Conservation (phyloP, 2,329 filamentous ascomycete genomes). For the Aspergillus glaucus region DNA sequence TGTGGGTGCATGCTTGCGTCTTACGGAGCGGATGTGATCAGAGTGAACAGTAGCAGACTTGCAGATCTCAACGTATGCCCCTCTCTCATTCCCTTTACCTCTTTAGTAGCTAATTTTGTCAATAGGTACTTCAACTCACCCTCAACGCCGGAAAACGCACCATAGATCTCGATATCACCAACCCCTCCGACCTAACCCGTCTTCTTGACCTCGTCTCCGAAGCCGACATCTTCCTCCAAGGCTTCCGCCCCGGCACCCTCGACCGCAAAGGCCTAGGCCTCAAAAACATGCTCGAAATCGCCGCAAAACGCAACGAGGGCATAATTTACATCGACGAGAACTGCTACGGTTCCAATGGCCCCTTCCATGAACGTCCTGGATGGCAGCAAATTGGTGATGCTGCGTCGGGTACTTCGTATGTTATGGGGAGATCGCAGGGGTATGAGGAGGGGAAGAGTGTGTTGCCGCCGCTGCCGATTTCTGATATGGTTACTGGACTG, state of each 20-base stretch:
- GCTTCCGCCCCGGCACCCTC: slow-evolving; percentile 43
- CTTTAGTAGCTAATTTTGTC: slow-evolving; percentile 1
- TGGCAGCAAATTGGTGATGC: slow-evolving; percentile 48
- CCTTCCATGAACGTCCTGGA: slow-evolving; percentile 40
- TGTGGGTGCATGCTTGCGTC: slow-evolving; percentile 35
- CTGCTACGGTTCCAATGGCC: slow-evolving; percentile 44
- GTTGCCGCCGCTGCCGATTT: slow-evolving; percentile 7
- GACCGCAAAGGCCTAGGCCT: slow-evolving; percentile 16
- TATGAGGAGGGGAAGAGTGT: slow-evolving; percentile 5
- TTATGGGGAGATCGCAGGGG: slow-evolving; percentile 28
- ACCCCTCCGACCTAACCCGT: slow-evolving; percentile 30
- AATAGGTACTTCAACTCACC: slow-evolving; percentile 3
- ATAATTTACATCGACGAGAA: slow-evolving; percentile 45
- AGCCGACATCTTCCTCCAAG: slow-evolving; percentile 49
- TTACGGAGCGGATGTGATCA: slow-evolving; percentile 40
- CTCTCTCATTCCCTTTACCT: neutral
- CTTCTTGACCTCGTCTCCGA: slow-evolving; percentile 40
- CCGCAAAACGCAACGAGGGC: slow-evolving; percentile 33
- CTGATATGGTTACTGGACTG: slow-evolving; percentile 8
- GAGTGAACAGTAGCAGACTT: slow-evolving; percentile 35
- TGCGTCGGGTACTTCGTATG: slow-evolving; percentile 28
- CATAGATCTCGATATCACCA: slow-evolving; percentile 40
- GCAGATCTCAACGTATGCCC: slow-evolving; percentile 17
- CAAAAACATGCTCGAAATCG: slow-evolving; percentile 35
- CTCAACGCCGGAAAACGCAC: slow-evolving; percentile 9